These are phyloP conservation scores for Pseudogymnoascus sp. DNA, from an alignment of 2,329 filamentous ascomycete species.

Conservation along the genomic window DNA sequence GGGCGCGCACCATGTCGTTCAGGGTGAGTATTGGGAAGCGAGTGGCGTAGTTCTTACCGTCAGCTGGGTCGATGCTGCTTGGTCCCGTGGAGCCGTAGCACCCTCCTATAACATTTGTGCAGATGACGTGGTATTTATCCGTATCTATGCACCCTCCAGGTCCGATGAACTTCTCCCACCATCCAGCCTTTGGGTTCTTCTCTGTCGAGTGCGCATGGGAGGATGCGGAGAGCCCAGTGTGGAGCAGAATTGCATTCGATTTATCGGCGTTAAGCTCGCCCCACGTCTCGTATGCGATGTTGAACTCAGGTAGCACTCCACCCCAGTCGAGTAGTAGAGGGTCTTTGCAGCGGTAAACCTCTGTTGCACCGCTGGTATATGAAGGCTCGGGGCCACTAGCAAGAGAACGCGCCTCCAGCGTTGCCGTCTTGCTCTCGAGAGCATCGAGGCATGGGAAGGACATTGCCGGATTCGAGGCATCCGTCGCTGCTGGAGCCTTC, in stretches of 20 bases:
- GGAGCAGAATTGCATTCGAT: constrained; percentile 83
- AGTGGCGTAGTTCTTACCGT: constrained; percentile 83
- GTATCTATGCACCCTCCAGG: constrained; percentile 80
- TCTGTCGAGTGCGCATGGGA: constrained; percentile 93
- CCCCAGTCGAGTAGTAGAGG: constrained; percentile 89
- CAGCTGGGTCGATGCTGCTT: constrained; percentile 76
- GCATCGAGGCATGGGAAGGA: constrained; percentile 86
- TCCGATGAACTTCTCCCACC: constrained; percentile 99
- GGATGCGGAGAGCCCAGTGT: constrained; percentile 93
- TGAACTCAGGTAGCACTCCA: constrained; percentile 78
- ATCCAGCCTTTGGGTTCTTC: constrained; percentile 77
- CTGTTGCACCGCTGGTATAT: constrained; percentile 83
- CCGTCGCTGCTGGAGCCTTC: constrained; percentile 15
- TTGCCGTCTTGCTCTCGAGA: constrained; percentile 68
- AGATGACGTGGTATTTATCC: constrained; percentile 84
- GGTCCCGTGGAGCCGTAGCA: constrained; percentile 96
- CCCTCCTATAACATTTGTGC: constrained; percentile 91
- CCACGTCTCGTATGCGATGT: constrained; percentile 92
- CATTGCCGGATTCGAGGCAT: constrained; percentile 72
- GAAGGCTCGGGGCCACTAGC: constrained; percentile 82
- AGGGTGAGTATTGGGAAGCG: constrained; percentile 92
- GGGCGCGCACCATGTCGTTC: constrained; percentile 94
- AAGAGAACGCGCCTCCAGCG: constrained; percentile 57
- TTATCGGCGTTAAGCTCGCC: constrained; percentile 69
- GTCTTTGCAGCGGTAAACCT: constrained; percentile 63